phyloP scores from a whole-genome alignment of 805 yeast species.

The Kodamaea laetipori region DNA sequence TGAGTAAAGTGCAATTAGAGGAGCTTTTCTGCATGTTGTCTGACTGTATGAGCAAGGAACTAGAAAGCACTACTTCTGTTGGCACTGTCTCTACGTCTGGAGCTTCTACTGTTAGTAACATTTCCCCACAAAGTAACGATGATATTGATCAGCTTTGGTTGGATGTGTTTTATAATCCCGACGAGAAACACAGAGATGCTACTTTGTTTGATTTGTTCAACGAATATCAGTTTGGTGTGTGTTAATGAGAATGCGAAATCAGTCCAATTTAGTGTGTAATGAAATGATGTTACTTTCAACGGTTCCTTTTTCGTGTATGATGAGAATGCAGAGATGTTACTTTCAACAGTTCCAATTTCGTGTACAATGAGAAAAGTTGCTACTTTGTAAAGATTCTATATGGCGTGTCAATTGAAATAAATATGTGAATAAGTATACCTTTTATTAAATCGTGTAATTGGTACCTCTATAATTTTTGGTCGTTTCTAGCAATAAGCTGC shows the following conservation, averaged over 20 bases:
- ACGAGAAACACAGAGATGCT: constrained; percentile 5
- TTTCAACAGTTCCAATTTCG: no score
- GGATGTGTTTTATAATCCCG: constrained; percentile 10
- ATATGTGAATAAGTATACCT: no score
- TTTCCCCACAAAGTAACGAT: constrained; percentile 5
- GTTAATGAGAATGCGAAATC: not conserved
- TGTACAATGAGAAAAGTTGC: no score
- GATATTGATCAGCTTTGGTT: constrained; percentile 16
- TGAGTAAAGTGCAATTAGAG: constrained; percentile 10
- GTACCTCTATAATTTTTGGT: constrained; percentile 13
- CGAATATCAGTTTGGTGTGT: constrained; percentile 8
- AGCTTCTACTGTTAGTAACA: constrained; percentile 1
- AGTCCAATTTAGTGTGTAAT: not conserved
- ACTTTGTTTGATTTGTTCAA: constrained; percentile 12
- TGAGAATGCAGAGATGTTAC: no score
- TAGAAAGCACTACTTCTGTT: not conserved
- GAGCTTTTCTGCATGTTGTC: constrained; percentile 7
- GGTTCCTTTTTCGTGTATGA: no score
- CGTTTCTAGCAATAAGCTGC: constrained; percentile 16
- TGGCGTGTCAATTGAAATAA: no score
- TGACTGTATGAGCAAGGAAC: not conserved
- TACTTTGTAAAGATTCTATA: no score
- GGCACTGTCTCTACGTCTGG: not conserved
- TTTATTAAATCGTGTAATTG: no score
- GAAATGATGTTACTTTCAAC: no score